These are phyloP conservation scores for Fusarium foetens DNA, from an alignment of 2,329 filamentous ascomycete genomes.

Conservation along the genomic window DNA sequence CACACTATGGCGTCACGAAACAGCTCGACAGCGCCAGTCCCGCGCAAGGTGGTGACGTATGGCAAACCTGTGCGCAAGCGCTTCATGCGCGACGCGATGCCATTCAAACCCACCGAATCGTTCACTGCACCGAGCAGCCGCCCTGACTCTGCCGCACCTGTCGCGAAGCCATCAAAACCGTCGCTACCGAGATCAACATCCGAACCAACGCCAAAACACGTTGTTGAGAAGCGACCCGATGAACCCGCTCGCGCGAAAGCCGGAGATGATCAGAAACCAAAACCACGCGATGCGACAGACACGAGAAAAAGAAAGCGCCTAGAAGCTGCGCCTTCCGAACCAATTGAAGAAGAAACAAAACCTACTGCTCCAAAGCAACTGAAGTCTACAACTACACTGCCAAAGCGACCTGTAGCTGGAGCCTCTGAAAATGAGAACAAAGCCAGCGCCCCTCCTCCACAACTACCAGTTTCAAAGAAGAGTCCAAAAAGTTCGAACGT, in stretches of 20 bases:
- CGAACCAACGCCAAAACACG: constrained; percentile 26
- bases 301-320: constrained; percentile 41
- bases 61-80: constrained; percentile 44
- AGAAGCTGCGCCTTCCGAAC: constrained; percentile 12
- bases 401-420: constrained; percentile 14
- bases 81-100: constrained; percentile 34
- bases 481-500: constrained; percentile 8
- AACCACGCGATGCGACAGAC: constrained; percentile 28
- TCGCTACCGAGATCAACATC: constrained; percentile 28
- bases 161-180: constrained; percentile 27
- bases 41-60: constrained; percentile 44
- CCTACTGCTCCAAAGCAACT: constrained; percentile 10
- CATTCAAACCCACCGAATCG: constrained; percentile 36
- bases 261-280: constrained; percentile 9
- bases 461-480: constrained; percentile 6
- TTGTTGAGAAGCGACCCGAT: constrained; percentile 13
- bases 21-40: constrained; percentile 35
- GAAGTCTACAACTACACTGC: constrained; percentile 18
- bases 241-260: constrained; percentile 1
- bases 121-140: constrained; percentile 18
- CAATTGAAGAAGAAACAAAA: constrained; percentile 11
- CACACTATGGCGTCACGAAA: constrained; percentile 36
- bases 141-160: constrained; percentile 14
- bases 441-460: not conserved
- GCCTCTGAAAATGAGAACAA: constrained; percentile 7